Evolutionary conservation across 257 asterid species (phyloP).

Genomic region (Lycium ferocissimum): DNA sequence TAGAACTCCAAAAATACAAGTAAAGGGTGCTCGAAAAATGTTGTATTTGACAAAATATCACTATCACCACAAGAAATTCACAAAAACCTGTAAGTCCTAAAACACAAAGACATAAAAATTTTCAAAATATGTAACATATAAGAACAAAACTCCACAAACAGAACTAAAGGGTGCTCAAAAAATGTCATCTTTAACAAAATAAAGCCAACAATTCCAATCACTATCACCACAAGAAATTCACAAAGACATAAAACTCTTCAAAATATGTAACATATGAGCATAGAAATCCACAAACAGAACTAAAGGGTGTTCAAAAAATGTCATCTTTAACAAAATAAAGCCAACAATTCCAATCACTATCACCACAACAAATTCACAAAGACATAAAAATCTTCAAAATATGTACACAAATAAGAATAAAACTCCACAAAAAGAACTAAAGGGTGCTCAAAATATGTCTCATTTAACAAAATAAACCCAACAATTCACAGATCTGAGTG

Average conservation of each 20-base stretch:
- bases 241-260: neutral
- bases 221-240: constrained; percentile 9
- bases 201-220: constrained; percentile 22
- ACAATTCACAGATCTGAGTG: constrained; percentile 35
- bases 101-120: neutral
- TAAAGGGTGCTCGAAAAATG: constrained; percentile 28
- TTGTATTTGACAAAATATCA: constrained; percentile 13
- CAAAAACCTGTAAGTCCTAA: constrained; percentile 9
- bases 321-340: neutral
- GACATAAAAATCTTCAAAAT: neutral
- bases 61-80: neutral
- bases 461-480: neutral
- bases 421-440: neutral
- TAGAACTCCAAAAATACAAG: neutral
- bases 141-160: too few relatives aligned
- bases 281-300: neutral
- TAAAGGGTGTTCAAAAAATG: constrained; percentile 28
- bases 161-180: constrained; percentile 24
- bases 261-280: neutral
- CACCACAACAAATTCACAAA: neutral
- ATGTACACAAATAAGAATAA: neutral
- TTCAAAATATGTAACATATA: too few relatives aligned
- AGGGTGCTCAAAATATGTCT: neutral
- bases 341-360: neutral
- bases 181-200: constrained; percentile 4